phyloP scores from a whole-genome alignment of 306 rosid genomes.

The Acmispon strigosus region DNA sequence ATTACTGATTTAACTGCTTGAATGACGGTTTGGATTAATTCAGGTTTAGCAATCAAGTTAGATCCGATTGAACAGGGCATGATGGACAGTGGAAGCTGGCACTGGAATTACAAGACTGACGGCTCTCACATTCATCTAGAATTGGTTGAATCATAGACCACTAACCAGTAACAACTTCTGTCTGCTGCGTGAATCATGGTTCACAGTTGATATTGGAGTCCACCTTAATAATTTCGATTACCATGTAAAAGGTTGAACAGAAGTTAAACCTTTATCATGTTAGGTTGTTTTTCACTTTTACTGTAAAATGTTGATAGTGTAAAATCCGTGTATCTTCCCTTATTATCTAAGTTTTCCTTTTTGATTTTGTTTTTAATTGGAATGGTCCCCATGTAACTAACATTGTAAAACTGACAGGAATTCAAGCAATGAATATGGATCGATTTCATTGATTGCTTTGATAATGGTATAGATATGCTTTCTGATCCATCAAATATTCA shows the following conservation, averaged over 20 bases:
- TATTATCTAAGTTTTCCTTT: neutral
- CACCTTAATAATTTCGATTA: slow-evolving; percentile 22
- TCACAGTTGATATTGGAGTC: slow-evolving; percentile 52
- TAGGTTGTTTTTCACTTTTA: neutral
- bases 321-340: slow-evolving; percentile 10
- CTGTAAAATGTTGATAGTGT: slow-evolving; percentile 15
- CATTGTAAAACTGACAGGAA: slow-evolving; percentile 15
- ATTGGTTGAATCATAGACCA: slow-evolving; percentile 44
- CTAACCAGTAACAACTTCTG: slow-evolving; percentile 12
- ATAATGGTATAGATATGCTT: neutral
- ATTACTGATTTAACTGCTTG: neutral
- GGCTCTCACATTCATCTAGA: slow-evolving; percentile 62
- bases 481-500: neutral
- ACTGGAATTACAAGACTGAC: slow-evolving; percentile 65
- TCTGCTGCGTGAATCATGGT: slow-evolving; percentile 71
- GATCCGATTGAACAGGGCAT: slow-evolving; percentile 47
- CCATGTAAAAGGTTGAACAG: slow-evolving; percentile 52
- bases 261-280: slow-evolving; percentile 46
- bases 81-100: slow-evolving; percentile 87
- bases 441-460: slow-evolving; percentile 1
- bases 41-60: slow-evolving; percentile 53
- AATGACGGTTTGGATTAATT: neutral
- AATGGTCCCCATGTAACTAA: slow-evolving; percentile 22
- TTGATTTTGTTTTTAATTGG: neutral
- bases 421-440: slow-evolving; percentile 20